Evolutionary conservation across 495 filamentous ascomycete genomes (phyloP), one percentile per base, ranked within the genome.

Genomic region (Hypoxylon trugodes): DNA sequence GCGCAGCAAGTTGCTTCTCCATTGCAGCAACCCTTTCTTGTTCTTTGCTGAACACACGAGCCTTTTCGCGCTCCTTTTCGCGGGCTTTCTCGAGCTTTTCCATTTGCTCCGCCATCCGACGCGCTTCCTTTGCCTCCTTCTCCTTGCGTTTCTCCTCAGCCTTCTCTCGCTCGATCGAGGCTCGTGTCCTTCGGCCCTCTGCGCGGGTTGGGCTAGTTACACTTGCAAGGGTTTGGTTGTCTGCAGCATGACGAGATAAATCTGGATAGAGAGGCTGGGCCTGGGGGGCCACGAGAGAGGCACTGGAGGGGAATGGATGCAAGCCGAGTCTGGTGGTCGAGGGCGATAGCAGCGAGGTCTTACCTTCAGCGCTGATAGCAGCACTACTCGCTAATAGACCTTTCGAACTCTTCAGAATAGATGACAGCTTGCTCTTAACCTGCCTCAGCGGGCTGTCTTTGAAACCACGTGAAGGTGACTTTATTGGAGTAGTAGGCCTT

Each of bases 371-470:
- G 67, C 88, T 92, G 42, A 89, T 80, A 41, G 87, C 86, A 19
- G 90, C 92, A 66, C 90, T 91, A 56, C 87, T 93, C 12, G 88
- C 89, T 59, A 96, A 89, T 37, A 96, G 82, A 13, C 87, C 90
- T 69, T 89, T 92, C 10, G 92, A 92, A 30, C 89, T 89, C 71
- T 91, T 91, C 61, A 97, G 79, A 49, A 96, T 91, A 6, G 92
- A 95, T 35, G 92, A 92, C 28, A 97, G 77, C 71, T 90, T 92
- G 62, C 86, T 89, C 77, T 96, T 97, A 13, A 93, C 92, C 42
- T 92, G 90, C 70, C 91, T 96, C 22, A 96, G 73, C 4, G 92
- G 90, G 40, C 89, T 93, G 57, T 93, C 91, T 47, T 81, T 77
- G 65, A 88, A 83, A 54, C 82, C 83, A 53, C 84, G 84, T 6